phyloP scores from a whole-genome alignment of 768 basidiomycete genomes.

The Leccinellum luteum region DNA sequence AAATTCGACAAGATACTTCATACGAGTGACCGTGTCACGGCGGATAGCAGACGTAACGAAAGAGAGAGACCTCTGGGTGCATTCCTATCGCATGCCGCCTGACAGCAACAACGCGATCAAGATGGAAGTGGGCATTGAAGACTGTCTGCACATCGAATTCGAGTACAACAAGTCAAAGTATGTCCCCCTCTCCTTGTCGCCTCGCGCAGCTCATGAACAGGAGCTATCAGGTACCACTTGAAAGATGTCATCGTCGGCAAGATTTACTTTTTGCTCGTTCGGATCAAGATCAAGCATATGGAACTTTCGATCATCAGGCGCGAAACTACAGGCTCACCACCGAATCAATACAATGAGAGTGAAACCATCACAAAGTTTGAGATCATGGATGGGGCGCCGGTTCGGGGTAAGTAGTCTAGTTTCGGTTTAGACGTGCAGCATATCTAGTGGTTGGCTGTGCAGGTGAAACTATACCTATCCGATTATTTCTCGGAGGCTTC shows the following conservation, averaged over 20 bases:
- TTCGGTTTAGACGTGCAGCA: background rate
- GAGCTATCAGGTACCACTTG: slow-evolving; percentile 77
- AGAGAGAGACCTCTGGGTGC: slow-evolving; percentile 96
- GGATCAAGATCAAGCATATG: slow-evolving; percentile 99
- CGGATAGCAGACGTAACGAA: slow-evolving; percentile 92
- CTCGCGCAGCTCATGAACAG: slow-evolving; percentile 1
- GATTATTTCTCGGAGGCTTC: slow-evolving; percentile 96
- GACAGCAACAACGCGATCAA: slow-evolving; percentile 98
- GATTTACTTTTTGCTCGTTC: slow-evolving; percentile 97
- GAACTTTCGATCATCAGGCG: slow-evolving; percentile 96
- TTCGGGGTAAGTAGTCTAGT: slow-evolving; percentile 57
- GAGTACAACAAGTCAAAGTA: slow-evolving; percentile 99
- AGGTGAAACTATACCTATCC: slow-evolving; percentile 99
- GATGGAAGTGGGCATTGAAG: slow-evolving; percentile 99
- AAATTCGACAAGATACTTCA: slow-evolving; percentile 66
- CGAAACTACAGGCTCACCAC: slow-evolving; percentile 94
- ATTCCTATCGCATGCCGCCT: slow-evolving; percentile 97
- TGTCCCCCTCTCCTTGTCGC: slow-evolving; percentile 27
- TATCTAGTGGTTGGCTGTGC: background rate
- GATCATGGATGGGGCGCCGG: slow-evolving; percentile 71
- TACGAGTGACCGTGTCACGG: slow-evolving; percentile 87
- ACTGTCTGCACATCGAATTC: slow-evolving; percentile 98
- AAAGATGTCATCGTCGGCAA: slow-evolving; percentile 99
- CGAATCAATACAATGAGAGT: slow-evolving; percentile 99
- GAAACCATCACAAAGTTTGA: slow-evolving; percentile 99